A percentile compares a stretch with the other conserved stretches of the same genome.
Conservation (phyloP, 176 grass and related monocot species). For the Zea mays region DNA sequence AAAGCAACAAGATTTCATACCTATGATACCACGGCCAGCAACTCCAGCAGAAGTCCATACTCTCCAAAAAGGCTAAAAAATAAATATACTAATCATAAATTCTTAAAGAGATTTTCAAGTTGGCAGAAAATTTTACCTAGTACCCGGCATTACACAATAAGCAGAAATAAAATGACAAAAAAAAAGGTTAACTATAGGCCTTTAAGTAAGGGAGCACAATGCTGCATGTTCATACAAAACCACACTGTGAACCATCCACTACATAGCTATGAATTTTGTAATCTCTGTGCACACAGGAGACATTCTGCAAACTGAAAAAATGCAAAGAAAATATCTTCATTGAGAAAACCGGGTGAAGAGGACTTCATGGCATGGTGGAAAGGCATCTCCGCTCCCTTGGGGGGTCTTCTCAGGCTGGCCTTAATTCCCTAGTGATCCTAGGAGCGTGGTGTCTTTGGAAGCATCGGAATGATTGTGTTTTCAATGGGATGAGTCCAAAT, state of each 20-base stretch:
- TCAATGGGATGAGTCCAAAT: too few relatives aligned
- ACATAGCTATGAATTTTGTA: neutral
- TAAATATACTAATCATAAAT: constrained; percentile 28
- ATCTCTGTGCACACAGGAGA: neutral
- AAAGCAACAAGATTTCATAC: constrained; percentile 34
- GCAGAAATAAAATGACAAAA: neutral
- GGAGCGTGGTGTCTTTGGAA: too few relatives aligned
- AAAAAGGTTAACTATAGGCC: neutral
- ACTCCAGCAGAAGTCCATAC: constrained; percentile 81
- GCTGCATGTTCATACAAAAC: neutral
- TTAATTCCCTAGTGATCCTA: too few relatives aligned
- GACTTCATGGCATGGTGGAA: too few relatives aligned
- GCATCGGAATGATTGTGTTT: too few relatives aligned
- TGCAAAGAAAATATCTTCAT: neutral
- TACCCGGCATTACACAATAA: neutral
- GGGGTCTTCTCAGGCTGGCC: too few relatives aligned
- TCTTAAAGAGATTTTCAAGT: neutral
- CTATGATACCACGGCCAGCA: constrained; percentile 89
- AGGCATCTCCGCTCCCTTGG: too few relatives aligned
- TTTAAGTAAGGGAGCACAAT: constrained; percentile 6
- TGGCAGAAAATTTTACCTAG: constrained; percentile 18
- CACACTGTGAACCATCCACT: neutral
- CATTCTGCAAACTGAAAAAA: constrained; percentile 10
- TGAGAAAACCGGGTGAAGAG: too few relatives aligned
- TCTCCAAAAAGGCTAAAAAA: constrained; percentile 96